A percentile compares a stretch with the other conserved stretches of the same genome.
Conservation (phyloP, 768 basidiomycete species). For the Chalciporus chontae region DNA sequence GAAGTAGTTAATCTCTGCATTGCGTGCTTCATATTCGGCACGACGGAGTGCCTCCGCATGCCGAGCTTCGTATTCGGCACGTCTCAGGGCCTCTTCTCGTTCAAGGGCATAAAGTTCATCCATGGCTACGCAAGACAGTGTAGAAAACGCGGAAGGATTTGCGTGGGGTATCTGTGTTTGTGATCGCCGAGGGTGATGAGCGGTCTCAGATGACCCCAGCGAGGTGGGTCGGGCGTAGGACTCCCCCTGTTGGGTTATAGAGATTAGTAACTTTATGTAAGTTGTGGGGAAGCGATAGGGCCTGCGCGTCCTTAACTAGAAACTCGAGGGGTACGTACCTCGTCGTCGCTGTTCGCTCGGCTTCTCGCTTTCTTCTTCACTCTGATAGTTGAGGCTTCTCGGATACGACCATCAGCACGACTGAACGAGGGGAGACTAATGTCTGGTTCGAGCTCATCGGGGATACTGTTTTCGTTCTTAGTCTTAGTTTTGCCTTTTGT, state of each 20-base stretch:
- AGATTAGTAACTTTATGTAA: constrained; percentile 26
- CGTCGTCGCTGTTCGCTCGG: constrained; percentile 77
- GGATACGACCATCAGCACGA: constrained; percentile 15
- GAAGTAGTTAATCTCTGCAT: constrained; percentile 42
- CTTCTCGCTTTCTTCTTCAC: constrained; percentile 78
- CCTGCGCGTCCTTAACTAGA: constrained; percentile 1
- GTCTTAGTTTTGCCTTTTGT: constrained; percentile 29
- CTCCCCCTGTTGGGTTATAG: constrained; percentile 38
- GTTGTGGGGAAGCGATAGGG: constrained; percentile 22
- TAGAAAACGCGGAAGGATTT: constrained; percentile 54
- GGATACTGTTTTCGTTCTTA: constrained; percentile 22
- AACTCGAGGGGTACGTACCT: constrained; percentile 47
- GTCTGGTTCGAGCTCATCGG: constrained; percentile 25
- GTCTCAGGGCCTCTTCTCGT: constrained; percentile 73
- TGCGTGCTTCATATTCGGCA: constrained; percentile 57
- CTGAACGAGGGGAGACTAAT: constrained; percentile 27
- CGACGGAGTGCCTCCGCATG: constrained; percentile 67
- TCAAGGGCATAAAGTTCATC: constrained; percentile 90
- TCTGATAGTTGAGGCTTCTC: constrained; percentile 32
- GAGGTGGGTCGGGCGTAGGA: constrained; percentile 58
- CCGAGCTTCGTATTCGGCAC: constrained; percentile 83
- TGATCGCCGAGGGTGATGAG: constrained; percentile 27
- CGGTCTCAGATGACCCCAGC: constrained; percentile 42
- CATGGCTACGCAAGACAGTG: constrained; percentile 74
- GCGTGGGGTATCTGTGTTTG: constrained; percentile 25